Percentiles rank a stretch among this genome's conserved stretches.
phyloP scores from a whole-genome alignment of 176 grass and related monocot genomes.

The Themeda triandra region DNA sequence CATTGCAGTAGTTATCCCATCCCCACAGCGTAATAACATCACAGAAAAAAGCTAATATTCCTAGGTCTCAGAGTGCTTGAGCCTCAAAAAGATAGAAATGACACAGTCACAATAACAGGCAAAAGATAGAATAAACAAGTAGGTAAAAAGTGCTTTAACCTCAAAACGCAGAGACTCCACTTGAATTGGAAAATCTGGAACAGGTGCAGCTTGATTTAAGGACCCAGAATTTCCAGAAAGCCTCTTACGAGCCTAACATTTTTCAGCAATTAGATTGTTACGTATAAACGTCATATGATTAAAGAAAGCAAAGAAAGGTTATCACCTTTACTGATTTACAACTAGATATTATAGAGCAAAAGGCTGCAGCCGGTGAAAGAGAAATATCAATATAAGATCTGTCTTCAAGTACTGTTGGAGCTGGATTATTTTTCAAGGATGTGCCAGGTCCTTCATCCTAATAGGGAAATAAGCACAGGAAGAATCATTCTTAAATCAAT shows the following conservation, averaged over 20 bases:
- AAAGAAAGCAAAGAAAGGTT: background rate
- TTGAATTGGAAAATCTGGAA: slow-evolving; percentile 48
- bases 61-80: slow-evolving; percentile 11
- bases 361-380: slow-evolving; percentile 30
- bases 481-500: slow-evolving; percentile 22
- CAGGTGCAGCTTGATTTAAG: slow-evolving; percentile 26
- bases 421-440: slow-evolving; percentile 24
- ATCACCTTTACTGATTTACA: slow-evolving; percentile 53
- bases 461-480: slow-evolving; percentile 21
- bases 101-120: background rate
- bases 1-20: background rate
- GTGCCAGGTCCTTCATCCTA: slow-evolving; percentile 39
- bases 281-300: slow-evolving; percentile 12
- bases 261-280: slow-evolving; percentile 11
- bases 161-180: slow-evolving; percentile 84
- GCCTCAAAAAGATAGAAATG: slow-evolving; percentile 51
- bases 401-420: slow-evolving; percentile 23
- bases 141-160: slow-evolving; percentile 33
- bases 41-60: slow-evolving; percentile 4
- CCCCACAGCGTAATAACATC: background rate
- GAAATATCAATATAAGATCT: slow-evolving; percentile 25
- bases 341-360: slow-evolving; percentile 37
- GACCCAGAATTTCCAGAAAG: slow-evolving; percentile 34
- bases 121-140: slow-evolving; percentile 15
- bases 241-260: slow-evolving; percentile 33